Evolutionary conservation across 2,329 filamentous ascomycete species (phyloP).

Genomic region (Aureobasidium namibiae): DNA sequence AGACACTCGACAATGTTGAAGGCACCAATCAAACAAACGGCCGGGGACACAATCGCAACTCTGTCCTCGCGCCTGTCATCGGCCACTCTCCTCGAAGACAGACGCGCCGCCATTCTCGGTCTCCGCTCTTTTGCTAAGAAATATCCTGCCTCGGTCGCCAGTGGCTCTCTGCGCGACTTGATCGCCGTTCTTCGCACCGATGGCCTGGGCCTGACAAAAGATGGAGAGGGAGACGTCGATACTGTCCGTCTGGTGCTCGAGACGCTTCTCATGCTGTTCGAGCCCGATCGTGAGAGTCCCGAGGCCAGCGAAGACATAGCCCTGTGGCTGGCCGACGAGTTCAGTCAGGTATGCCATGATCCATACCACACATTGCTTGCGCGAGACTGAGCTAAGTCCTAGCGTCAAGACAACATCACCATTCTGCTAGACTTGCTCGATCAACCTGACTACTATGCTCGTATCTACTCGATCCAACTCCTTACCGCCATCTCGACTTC

Average conservation of each 20-base stretch:
- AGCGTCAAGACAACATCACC: constrained; percentile 92
- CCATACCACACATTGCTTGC: background rate
- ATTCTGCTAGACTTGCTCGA: constrained; percentile 84
- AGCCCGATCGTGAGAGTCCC: constrained; percentile 55
- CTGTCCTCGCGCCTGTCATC: constrained; percentile 80
- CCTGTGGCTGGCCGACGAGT: constrained; percentile 94
- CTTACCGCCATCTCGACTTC: constrained; percentile 78
- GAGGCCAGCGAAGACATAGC: constrained; percentile 95
- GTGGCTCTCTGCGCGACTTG: constrained; percentile 78
- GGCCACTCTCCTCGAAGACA: constrained; percentile 87
- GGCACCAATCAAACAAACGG: constrained; percentile 91
- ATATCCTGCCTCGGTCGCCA: constrained; percentile 91
- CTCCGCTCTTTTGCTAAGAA: constrained; percentile 93
- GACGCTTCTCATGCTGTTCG: constrained; percentile 89
- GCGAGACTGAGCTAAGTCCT: constrained; percentile 43
- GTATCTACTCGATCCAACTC: constrained; percentile 83
- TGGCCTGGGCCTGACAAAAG: constrained; percentile 29
- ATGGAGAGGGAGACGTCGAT: constrained; percentile 61
- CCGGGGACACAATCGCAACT: constrained; percentile 85
- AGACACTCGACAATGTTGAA: constrained; percentile 36
- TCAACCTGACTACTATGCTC: constrained; percentile 59
- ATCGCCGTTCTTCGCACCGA: constrained; percentile 82
- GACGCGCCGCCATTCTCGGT: constrained; percentile 84
- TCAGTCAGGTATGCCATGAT: constrained; percentile 72
- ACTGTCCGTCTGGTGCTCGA: constrained; percentile 93